Conservation (phyloP, 257 asterid genomes). For the Thymus mandschuricus region DNA sequence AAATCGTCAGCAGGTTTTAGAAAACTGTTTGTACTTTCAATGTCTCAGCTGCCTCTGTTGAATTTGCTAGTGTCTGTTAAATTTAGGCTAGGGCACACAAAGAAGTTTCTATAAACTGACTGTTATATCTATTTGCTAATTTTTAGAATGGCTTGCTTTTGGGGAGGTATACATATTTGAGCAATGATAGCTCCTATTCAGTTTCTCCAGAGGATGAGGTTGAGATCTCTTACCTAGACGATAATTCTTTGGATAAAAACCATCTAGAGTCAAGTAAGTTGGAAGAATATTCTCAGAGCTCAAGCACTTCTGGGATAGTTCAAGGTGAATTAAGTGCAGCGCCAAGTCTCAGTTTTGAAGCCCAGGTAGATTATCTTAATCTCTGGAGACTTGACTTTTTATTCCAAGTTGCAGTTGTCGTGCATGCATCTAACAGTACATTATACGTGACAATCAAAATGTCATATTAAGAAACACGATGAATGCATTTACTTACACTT, state of each 20-base stretch:
- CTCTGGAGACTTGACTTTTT: constrained; percentile 13
- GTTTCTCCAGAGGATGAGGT: constrained; percentile 86
- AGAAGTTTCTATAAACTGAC: constrained; percentile 31
- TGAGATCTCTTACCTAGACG: constrained; percentile 64
- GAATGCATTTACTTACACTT: constrained; percentile 2
- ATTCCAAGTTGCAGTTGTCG: constrained; percentile 13
- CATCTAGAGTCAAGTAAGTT: constrained; percentile 42
- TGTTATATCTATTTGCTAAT: constrained; percentile 27
- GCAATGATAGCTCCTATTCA: constrained; percentile 85
- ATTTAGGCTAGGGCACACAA: constrained; percentile 18
- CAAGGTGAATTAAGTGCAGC: constrained; percentile 53
- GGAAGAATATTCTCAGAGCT: constrained; percentile 47
- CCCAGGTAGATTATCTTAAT: constrained; percentile 64
- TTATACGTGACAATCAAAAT: constrained; percentile 13
- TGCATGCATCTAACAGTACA: neutral
- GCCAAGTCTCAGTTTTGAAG: constrained; percentile 92
- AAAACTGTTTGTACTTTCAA: constrained; percentile 18
- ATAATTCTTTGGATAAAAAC: constrained; percentile 41
- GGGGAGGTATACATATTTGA: constrained; percentile 74
- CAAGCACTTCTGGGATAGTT: constrained; percentile 53
- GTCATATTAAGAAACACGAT: neutral
- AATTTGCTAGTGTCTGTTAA: constrained; percentile 1
- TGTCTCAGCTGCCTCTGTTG: constrained; percentile 26
- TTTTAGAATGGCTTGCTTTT: constrained; percentile 82
- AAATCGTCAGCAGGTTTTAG: constrained; percentile 14